Evolutionary conservation across 2,329 filamentous ascomycete species (phyloP).

Genomic region (Thelonectria rubi): DNA sequence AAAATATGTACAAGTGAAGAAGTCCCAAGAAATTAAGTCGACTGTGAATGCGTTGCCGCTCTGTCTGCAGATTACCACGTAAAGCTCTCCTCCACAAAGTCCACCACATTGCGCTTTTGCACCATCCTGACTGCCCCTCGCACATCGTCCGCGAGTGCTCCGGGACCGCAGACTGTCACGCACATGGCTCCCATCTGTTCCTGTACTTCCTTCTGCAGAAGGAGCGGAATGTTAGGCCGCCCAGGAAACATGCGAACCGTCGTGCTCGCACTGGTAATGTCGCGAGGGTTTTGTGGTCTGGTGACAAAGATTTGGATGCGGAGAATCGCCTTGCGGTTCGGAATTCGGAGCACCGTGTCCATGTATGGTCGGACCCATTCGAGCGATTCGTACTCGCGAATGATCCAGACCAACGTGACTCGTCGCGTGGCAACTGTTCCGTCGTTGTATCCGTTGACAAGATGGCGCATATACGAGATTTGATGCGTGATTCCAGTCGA

Average conservation of each 20-base stretch:
- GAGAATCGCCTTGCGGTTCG: slow-evolving; percentile 81
- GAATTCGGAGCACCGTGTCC: slow-evolving; percentile 78
- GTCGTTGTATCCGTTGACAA: slow-evolving; percentile 73
- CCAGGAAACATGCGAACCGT: slow-evolving; percentile 94
- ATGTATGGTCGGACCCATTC: slow-evolving; percentile 95
- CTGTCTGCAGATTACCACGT: slow-evolving; percentile 58
- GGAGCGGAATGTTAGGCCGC: slow-evolving; percentile 80
- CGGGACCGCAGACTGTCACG: slow-evolving; percentile 82
- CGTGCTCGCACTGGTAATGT: slow-evolving; percentile 77
- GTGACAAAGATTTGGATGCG: slow-evolving; percentile 92
- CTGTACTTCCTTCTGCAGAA: slow-evolving; percentile 84
- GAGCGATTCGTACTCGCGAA: slow-evolving; percentile 86
- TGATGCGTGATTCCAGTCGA: slow-evolving; percentile 97
- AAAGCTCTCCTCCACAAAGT: slow-evolving; percentile 83
- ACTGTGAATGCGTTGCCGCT: slow-evolving; percentile 5
- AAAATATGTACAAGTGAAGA: slow-evolving; percentile 44
- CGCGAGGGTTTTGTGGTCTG: slow-evolving; percentile 81
- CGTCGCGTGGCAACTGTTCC: slow-evolving; percentile 82
- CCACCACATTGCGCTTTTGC: slow-evolving; percentile 69
- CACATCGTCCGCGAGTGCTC: slow-evolving; percentile 79
- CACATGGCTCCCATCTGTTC: slow-evolving; percentile 88
- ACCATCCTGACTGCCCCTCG: slow-evolving; percentile 71
- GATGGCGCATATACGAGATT: slow-evolving; percentile 83
- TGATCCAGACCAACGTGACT: slow-evolving; percentile 89
- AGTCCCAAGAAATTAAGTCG: slow-evolving; percentile 29